phyloP scores from a whole-genome alignment of 176 grass and related monocot genomes.

The Melocanna baccifera region DNA sequence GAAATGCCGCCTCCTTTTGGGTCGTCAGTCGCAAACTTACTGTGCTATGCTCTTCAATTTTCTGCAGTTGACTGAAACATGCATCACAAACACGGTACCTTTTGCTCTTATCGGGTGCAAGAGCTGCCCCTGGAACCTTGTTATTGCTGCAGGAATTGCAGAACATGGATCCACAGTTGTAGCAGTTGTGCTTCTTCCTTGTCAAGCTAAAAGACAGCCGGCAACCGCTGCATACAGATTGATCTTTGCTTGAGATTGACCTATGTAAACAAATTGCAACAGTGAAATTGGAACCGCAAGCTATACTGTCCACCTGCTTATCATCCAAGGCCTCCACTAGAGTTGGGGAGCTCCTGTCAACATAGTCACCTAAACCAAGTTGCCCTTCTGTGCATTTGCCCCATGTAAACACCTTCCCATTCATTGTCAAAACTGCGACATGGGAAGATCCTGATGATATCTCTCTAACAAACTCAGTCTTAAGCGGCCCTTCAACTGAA shows the following conservation, averaged over 20 bases:
- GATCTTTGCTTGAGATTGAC: conserved; percentile 73
- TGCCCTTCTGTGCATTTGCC: conserved; percentile 82
- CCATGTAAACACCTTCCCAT: conserved; percentile 84
- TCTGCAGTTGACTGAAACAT: conserved; percentile 69
- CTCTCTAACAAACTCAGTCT: conserved; percentile 90
- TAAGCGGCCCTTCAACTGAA: conserved; percentile 73
- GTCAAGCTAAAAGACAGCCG: conserved; percentile 63
- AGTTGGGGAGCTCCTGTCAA: conserved; percentile 65
- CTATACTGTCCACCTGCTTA: conserved; percentile 68
- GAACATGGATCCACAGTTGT: conserved; percentile 87
- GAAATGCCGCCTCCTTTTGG: conserved; percentile 42
- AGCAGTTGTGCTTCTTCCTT: conserved; percentile 89
- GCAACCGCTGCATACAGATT: conserved; percentile 70
- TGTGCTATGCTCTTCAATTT: conserved; percentile 34
- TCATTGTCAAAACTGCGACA: conserved; percentile 66
- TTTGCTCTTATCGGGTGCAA: conserved; percentile 70
- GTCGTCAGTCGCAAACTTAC: conserved; percentile 13
- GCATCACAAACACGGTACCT: conserved; percentile 69
- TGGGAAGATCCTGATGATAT: conserved; percentile 76
- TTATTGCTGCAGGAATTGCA: conserved; percentile 91
- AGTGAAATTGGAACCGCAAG: conserved; percentile 77
- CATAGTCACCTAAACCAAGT: conserved; percentile 82
- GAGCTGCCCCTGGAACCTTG: conserved; percentile 58
- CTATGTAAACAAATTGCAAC: conserved; percentile 66
- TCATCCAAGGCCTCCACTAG: conserved; percentile 71